These are phyloP conservation scores for Podospora pseudocomata DNA, from an alignment of 495 filamentous ascomycete species.

Conservation along the genomic window DNA sequence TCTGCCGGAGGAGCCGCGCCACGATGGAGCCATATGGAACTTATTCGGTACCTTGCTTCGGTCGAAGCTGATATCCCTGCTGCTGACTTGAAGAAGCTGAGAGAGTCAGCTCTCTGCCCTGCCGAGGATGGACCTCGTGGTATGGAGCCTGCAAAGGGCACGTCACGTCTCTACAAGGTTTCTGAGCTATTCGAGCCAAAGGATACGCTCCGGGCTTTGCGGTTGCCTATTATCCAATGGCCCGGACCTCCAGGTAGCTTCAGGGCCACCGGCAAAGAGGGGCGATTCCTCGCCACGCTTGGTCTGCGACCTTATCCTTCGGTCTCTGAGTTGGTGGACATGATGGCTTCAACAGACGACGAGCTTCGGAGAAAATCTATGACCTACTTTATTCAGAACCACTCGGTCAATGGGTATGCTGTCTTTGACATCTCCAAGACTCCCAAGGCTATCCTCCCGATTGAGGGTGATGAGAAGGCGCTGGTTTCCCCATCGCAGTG, in stretches of 20 bases:
- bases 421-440: conserved; percentile 54
- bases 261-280: conserved; percentile 61
- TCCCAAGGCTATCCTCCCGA: conserved; percentile 65
- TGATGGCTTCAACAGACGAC: conserved; percentile 66
- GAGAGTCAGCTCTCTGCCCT: conserved; percentile 71
- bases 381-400: conserved; percentile 77
- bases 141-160: conserved; percentile 40
- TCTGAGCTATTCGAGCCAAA: conserved; percentile 85
- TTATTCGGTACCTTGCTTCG: conserved; percentile 89
- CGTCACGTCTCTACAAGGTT: conserved; percentile 63
- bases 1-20: conserved; percentile 38
- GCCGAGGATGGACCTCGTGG: conserved; percentile 60
- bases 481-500: conserved; percentile 71
- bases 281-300: conserved; percentile 63
- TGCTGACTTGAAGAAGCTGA: conserved; percentile 77
- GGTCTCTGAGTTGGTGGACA: conserved; percentile 65
- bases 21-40: conserved; percentile 88
- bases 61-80: conserved; percentile 85
- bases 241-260: conserved; percentile 60
- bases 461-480: conserved; percentile 59
- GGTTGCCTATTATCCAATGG: conserved; percentile 82
- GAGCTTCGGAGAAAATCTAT: conserved; percentile 60
- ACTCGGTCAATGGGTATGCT: conserved; percentile 71
- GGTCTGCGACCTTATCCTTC: conserved; percentile 68
- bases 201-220: conserved; percentile 61